Base-by-base conservation (phyloP, 306 rosid species). In the Quillaja saponaria region DNA sequence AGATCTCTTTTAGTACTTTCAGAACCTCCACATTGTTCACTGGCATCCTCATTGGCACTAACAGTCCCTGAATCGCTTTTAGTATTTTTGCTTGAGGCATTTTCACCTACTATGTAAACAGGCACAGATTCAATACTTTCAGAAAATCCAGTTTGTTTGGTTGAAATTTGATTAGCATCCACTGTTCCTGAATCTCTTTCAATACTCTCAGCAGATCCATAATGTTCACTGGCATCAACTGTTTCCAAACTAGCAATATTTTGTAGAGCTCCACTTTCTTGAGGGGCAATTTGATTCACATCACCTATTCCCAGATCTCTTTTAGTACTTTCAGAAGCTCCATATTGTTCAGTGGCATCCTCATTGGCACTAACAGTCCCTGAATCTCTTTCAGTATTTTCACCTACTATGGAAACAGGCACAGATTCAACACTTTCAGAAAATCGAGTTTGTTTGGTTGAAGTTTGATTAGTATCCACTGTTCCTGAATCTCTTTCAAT, bases 1-100 rank as follows among this genome's bases (percentile, higher is more conserved):
- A 25, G 4, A 25, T 25, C 31, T 25, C 31, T 21, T 34, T 15
- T 35, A 12, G 17, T 15, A 15, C 49, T 49, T 38, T 61, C 71
- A 1, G 63, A 56, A 47, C 56, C 56, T 18, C 52, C 75, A 42
- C 33, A 19, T 35, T 55, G 61, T 34, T 58, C 55, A 11, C 48
- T 63, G 11, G 13, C 16, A 13, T 66, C 18, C n/a, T 51, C 28
- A 40, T 38, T 8, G 28, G 55, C 38, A 44, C 45, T 16, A 21
- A 46, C 3, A n/a, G 15, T 33, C 45, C 18, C 20, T 45, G 55
- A 46, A n/a, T n/a, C n/a, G n/a, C n/a, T n/a, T n/a, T n/a, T n/a
- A n/a, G n/a, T 57, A 64, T 49, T 60, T 72, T 55, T 69, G 45
- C n/a, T 49, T 28, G 37, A 17, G 21, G 62, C 58, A 46, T 58